Base-by-base conservation (phyloP, 495 filamentous ascomycete genomes). In the Lepraria neglecta region DNA sequence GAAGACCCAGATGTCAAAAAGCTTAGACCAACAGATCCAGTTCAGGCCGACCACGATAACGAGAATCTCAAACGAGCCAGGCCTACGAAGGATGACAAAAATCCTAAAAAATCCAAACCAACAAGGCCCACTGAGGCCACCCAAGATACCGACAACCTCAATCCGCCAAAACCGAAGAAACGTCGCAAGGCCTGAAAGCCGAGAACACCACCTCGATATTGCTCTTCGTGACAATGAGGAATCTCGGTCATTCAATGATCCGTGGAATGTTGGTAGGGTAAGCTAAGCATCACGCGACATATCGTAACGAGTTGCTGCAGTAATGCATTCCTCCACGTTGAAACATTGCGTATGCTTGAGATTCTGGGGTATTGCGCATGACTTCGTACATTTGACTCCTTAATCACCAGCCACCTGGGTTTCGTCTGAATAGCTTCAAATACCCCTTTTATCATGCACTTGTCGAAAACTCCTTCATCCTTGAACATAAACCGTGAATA, bases 251-350 rank as follows among this genome's bases (percentile, higher is more conserved):
- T 12, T 10, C 12, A 2, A 33, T 38, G 33, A 53, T 6, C 31
- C 3, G 51, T 35, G 51, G 51, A 53, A 53, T 53, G 51, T 53
- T 28, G n/a, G 12, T 10, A 58, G 33, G 15, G 30, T 33, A 35
- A 45, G n/a, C 42, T 30, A 30, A n/a, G 42, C 6, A 58, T 12
- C 56, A 46, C 31, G 35, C 56, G 14, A 58, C 17, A 58, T 31
- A 35, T 19, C 55, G 30, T 38, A 21, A 53, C 51, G 51, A 53
- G 51, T 53, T 53, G 31, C 51, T 10, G 51, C 19, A 53, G 51
- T 53, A 33, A 53, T 53, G 30, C 51, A 53, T 53, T 53, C 51
- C 33, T 53, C 15, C 6, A 53, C 30, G 51, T 1, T 10, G 2
- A n/a, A 10, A 10, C 28, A 38, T 38, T 38, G 33, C 33, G 33